These are phyloP conservation scores for Poronia punctata DNA, from an alignment of 495 filamentous ascomycete species.

Conservation along the genomic window DNA sequence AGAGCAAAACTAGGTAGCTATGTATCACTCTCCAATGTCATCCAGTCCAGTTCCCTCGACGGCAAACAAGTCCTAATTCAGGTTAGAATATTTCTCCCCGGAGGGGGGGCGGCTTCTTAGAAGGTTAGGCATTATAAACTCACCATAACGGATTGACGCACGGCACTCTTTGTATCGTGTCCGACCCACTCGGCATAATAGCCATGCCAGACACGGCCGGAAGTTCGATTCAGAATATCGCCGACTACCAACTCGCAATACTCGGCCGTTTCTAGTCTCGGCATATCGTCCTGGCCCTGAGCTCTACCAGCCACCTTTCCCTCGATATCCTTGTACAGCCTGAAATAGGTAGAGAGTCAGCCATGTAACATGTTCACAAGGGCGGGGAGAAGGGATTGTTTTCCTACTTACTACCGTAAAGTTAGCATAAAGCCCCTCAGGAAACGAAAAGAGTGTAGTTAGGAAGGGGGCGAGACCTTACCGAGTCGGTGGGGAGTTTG, in stretches of 20 bases:
- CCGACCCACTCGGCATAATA: constrained; percentile 1
- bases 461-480: neutral
- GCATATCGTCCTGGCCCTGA: constrained; percentile 7
- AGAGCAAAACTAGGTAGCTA: too few relatives aligned
- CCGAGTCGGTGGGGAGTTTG: constrained; percentile 9
- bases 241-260: constrained; percentile 8
- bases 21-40: neutral
- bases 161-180: constrained; percentile 9
- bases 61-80: constrained; percentile 7
- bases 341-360: too few relatives aligned
- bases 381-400: neutral
- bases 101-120: too few relatives aligned
- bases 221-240: constrained; percentile 4
- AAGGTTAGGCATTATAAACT: neutral
- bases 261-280: constrained; percentile 9
- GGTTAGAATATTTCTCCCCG: constrained; percentile 8
- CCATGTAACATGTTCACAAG: neutral
- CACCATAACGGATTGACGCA: constrained; percentile 15
- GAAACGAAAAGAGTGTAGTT: neutral
- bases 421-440: constrained; percentile 1
- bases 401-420: neutral
- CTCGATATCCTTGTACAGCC: constrained; percentile 14
- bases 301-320: constrained; percentile 3
- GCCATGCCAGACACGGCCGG: constrained; percentile 11
- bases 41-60: constrained; percentile 8